Evolutionary conservation across 345 rosid genomes (phyloP), one percentile per base, ranked within the genome.

Genomic region (Eutrema heterophyllum): DNA sequence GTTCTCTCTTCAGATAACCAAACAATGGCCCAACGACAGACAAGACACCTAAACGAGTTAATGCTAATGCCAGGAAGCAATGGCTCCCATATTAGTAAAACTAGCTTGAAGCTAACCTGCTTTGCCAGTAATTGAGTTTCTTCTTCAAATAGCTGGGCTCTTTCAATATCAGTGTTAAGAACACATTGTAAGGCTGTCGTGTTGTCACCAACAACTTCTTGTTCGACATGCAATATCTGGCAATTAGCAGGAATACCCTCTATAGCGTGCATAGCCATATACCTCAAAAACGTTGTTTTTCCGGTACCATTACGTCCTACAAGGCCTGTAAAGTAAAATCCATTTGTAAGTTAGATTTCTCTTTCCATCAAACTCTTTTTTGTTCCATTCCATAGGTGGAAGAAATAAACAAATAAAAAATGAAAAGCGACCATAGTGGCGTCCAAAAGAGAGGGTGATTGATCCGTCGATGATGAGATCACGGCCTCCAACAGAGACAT

Each of bases 261-360:
- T 66, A 95, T 92, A 13, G 98, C 94, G 84, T 95, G 99, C 97
- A 95, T 56, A 71, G 99, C 99, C 97, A 95, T 84, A 83, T 88
- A 77, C 89, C 99, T 88, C 50, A 95, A 89, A 78, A 92, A 92
- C 32, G 99, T 95, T 70, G 98, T 95, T 81, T 95, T 95, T 55
- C 99, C 99, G 9, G 99, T 95, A 72, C 99, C 99, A 69, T 95
- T 95, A 80, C 99, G 89, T 74, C 99, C 99, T 66, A 92, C 92
- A 81, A 95, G 96, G 12, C 98, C 99, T 94, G 81, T 64, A 84
- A 36, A 67, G 54, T 74, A 61, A 21, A 21, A 62, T 18, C 49
- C 39, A 35, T 41, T 49, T 14, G 72, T 64, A 70, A 70, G 75
- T 30, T 36, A 49, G 11, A 33, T 27, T 14, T 24, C 52, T 7